phyloP scores from a whole-genome alignment of 2,329 filamentous ascomycete species.

The Cadophora sp. region DNA sequence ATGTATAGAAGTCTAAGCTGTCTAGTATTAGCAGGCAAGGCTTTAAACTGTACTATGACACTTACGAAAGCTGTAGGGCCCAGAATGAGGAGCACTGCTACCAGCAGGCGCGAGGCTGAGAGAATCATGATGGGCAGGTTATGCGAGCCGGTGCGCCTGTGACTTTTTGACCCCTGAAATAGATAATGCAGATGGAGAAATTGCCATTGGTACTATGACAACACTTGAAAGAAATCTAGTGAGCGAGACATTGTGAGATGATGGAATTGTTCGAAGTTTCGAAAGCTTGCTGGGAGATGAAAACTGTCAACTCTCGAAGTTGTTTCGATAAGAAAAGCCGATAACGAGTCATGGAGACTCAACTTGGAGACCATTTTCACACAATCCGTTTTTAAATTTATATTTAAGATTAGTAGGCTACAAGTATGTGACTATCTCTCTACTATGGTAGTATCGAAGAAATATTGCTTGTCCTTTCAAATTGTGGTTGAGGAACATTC shows the following conservation, averaged over 20 bases:
- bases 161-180: background rate
- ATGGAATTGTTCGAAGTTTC: background rate
- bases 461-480: background rate
- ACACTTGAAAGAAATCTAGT: background rate
- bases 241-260: background rate
- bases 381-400: background rate
- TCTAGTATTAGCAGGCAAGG: slow-evolving; percentile 2
- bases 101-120: slow-evolving; percentile 37
- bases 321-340: background rate
- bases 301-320: slow-evolving; percentile 1
- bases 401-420: background rate
- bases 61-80: slow-evolving; percentile 40
- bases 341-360: background rate
- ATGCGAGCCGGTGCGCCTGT: background rate
- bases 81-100: slow-evolving; percentile 35
- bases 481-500: background rate
- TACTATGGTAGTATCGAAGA: too few species aligned
- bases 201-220: background rate
- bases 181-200: background rate
- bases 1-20: slow-evolving; percentile 44
- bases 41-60: background rate
- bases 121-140: slow-evolving; percentile 19
- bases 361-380: background rate
- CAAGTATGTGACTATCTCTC: background rate
- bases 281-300: background rate